Evolutionary conservation across 345 rosid species (phyloP).

Genomic region (Euphorbia tirucalli): DNA sequence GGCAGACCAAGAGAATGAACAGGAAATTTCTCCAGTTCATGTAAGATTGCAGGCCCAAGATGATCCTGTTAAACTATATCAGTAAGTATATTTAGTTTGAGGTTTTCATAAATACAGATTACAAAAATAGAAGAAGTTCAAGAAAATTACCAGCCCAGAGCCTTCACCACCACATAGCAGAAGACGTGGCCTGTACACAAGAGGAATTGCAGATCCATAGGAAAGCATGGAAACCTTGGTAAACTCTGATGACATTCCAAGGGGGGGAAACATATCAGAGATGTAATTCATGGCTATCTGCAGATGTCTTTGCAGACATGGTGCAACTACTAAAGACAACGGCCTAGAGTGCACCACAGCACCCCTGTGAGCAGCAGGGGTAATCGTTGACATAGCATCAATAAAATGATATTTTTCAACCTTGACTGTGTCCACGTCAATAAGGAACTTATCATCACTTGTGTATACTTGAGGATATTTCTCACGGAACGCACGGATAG

Average conservation of each 20-base stretch:
- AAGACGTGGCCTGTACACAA: conserved; percentile 94
- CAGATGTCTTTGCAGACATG: conserved; percentile 85
- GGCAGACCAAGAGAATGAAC: conserved; percentile 97
- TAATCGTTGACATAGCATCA: conserved; percentile 94
- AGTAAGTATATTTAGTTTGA: conserved; percentile 62
- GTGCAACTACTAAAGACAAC: conserved; percentile 84
- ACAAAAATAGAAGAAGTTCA: conserved; percentile 21
- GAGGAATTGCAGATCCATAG: conserved; percentile 87
- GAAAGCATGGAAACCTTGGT: conserved; percentile 91
- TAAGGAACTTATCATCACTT: conserved; percentile 88
- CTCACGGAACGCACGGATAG: conserved; percentile 97
- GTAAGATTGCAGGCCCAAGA: conserved; percentile 96
- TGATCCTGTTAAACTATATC: conserved; percentile 91
- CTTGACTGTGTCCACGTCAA: conserved; percentile 86
- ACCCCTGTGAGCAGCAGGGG: conserved; percentile 99
- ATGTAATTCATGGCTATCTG: conserved; percentile 65
- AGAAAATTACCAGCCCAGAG: conserved; percentile 88
- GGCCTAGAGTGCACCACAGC: conserved; percentile 95
- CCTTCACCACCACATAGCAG: conserved; percentile 80
- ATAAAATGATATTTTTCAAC: conserved; percentile 87
- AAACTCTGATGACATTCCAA: conserved; percentile 64
- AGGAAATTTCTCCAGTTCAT: conserved; percentile 95
- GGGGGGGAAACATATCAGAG: conserved; percentile 74
- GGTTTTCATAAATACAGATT: conserved; percentile 25
- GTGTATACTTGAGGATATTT: conserved; percentile 99